A percentile compares a stretch with the other conserved stretches of the same genome.
phyloP scores from a whole-genome alignment of 78 protist species.

The Dictyostelium intermedium region DNA sequence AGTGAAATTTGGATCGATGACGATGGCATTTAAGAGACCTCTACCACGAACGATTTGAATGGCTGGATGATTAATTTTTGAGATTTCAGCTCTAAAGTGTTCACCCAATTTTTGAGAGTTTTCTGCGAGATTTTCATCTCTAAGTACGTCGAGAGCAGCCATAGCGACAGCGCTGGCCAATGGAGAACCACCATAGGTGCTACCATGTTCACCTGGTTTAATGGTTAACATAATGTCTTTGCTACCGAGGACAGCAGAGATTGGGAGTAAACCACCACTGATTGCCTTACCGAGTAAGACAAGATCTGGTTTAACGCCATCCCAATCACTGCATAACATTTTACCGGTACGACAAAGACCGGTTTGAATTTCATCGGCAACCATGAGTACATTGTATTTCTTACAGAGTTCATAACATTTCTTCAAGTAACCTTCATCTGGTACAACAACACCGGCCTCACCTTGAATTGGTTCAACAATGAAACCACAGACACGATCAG shows the following conservation, averaged over 20 bases:
- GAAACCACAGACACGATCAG: conserved; percentile 85
- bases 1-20: conserved; percentile 71
- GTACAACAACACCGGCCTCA: conserved; percentile 96
- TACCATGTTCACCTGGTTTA: conserved; percentile 97
- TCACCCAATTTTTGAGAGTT: conserved; percentile 57
- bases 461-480: conserved; percentile 99
- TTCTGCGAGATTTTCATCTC: conserved; percentile 94
- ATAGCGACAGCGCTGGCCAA: conserved; percentile 94
- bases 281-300: conserved; percentile 96
- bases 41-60: conserved; percentile 86
- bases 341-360: conserved; percentile 94
- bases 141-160: conserved; percentile 94
- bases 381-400: conserved; percentile 93
- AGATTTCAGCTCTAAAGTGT: conserved; percentile 26
- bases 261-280: conserved; percentile 95
- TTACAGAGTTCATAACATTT: conserved; percentile 88
- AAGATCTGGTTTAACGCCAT: conserved; percentile 91
- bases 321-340: conserved; percentile 79
- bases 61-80: conserved; percentile 27
- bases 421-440: conserved; percentile 91
- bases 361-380: conserved; percentile 98
- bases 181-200: conserved; percentile 98
- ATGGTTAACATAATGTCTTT: conserved; percentile 88
- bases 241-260: conserved; percentile 90
- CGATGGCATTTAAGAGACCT: conserved; percentile 92